phyloP scores from a whole-genome alignment of 2,329 filamentous ascomycete genomes.

The Talaromyces amestolkiae region DNA sequence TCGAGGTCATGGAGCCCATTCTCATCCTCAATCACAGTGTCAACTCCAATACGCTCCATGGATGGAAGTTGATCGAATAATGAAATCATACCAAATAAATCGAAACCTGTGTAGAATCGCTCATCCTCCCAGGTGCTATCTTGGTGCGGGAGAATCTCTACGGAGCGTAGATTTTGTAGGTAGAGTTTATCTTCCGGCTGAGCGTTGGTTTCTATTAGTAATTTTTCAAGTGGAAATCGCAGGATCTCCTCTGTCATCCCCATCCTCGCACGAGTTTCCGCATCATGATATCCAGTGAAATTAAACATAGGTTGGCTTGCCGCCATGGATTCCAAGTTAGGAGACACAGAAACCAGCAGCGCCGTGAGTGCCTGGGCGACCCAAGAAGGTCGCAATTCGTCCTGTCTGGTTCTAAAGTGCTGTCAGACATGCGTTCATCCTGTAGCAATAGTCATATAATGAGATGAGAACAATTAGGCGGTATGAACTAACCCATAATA shows the following conservation, averaged over 20 bases:
- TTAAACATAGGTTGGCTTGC: conserved; percentile 15
- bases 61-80: conserved; percentile 23
- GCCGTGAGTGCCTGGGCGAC: conserved; percentile 24
- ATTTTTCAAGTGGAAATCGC: conserved; percentile 20
- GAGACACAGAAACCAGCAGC: conserved; percentile 25
- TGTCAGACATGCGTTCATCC: background rate
- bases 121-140: background rate
- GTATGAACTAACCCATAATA: background rate
- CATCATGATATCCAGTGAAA: background rate
- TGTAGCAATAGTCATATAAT: background rate
- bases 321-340: conserved; percentile 21
- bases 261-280: background rate
- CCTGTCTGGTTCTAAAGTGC: background rate
- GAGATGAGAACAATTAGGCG: background rate
- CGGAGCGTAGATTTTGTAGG: conserved; percentile 21
- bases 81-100: conserved; percentile 19
- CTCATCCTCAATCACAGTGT: conserved; percentile 16
- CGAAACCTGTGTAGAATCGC: conserved; percentile 16
- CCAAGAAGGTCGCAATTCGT: background rate
- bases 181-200: conserved; percentile 13
- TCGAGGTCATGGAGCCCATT: background rate
- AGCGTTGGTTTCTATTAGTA: conserved; percentile 18
- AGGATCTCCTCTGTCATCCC: background rate
- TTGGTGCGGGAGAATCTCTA: conserved; percentile 19
- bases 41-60: conserved; percentile 23